Evolutionary conservation across 371 early-diverging fungal species (phyloP), one percentile per base, ranked within the genome.

Genomic region (Capillidium rhysosporum): DNA sequence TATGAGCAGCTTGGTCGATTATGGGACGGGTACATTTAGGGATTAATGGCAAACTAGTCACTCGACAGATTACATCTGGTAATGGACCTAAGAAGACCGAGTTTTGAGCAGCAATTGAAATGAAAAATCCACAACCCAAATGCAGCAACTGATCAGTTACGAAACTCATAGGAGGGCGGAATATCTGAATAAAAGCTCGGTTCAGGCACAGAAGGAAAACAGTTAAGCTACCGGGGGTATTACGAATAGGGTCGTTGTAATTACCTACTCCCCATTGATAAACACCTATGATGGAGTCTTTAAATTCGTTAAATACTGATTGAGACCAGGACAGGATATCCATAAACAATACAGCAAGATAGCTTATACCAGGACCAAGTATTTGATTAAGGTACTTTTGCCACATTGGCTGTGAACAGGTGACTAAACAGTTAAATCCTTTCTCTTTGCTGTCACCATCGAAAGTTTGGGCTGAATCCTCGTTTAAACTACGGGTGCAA

Each of bases 61-160:
- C 40, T 12, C 21, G 23, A 38, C 57, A 56, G 16, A 56, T 49
- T 0, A 26, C 31, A 25, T 49, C 44, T 7, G 57, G 57, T 20
- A 49, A 21, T 5, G 49, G 57, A 8, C 57, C 57, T 25, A 56
- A 39, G 31, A 46, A 56, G 8, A 49, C 43, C 2, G 49, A 49
- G 28, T 56, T 30, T 23, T 49, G 57, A 16, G 49, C 49, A 12
- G 57, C 30, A 40, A 54, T 41, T 24, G 44, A 68, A 31, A 69
- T 65, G 31, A 66, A 65, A 30, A 62, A 48, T n/a, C 73, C 73
- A 48, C 68, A 65, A 7, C 65, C 69, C 2, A 76, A 54, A 57
- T 76, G 71, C 16, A 76, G 53, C n/a, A 69, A 29, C 34, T 70
- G 72, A 45, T 76, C 76, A 39, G 67, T 62, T 7, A 75, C 40